Evolutionary conservation across 2,329 filamentous ascomycete species (phyloP).

Genomic region (Echinosphaeria canescens): DNA sequence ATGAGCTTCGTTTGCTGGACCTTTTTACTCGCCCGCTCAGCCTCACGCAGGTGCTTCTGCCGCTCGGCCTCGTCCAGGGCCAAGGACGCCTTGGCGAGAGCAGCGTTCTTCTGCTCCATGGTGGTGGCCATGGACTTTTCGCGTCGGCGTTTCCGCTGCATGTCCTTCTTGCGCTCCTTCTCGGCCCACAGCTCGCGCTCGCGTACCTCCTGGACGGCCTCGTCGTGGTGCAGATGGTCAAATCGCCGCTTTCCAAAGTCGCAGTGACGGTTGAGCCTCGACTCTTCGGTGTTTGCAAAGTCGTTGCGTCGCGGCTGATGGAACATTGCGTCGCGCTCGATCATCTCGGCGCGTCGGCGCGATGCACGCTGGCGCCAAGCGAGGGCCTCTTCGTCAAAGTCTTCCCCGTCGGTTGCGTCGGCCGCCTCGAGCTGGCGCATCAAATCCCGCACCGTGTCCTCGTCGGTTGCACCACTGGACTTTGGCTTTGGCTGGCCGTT

Average conservation of each 20-base stretch:
- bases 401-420: conserved; percentile 19
- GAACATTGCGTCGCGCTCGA: conserved; percentile 32
- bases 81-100: conserved; percentile 54
- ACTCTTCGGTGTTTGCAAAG: conserved; percentile 32
- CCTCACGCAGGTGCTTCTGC: conserved; percentile 62
- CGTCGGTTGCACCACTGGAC: conserved; percentile 31
- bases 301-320: conserved; percentile 40
- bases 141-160: conserved; percentile 89
- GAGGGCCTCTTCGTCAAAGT: conserved; percentile 19
- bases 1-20: conserved; percentile 77
- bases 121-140: conserved; percentile 93
- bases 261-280: conserved; percentile 45
- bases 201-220: conserved; percentile 70
- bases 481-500: conserved; percentile 33
- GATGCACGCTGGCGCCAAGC: conserved; percentile 31
- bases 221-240: conserved; percentile 54
- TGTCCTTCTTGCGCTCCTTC: conserved; percentile 98
- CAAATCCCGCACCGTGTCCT: conserved; percentile 45
- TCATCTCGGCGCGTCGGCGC: conserved; percentile 49
- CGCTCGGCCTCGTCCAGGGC: conserved; percentile 68
- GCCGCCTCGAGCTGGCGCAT: conserved; percentile 24
- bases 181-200: conserved; percentile 81
- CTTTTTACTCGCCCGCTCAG: conserved; percentile 81
- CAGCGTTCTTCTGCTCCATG: conserved; percentile 73
- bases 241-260: conserved; percentile 56